A percentile compares a stretch with the other conserved stretches of the same genome.
Conservation (phyloP, 768 basidiomycete genomes). For the Tricholoma hemisulphureum region DNA sequence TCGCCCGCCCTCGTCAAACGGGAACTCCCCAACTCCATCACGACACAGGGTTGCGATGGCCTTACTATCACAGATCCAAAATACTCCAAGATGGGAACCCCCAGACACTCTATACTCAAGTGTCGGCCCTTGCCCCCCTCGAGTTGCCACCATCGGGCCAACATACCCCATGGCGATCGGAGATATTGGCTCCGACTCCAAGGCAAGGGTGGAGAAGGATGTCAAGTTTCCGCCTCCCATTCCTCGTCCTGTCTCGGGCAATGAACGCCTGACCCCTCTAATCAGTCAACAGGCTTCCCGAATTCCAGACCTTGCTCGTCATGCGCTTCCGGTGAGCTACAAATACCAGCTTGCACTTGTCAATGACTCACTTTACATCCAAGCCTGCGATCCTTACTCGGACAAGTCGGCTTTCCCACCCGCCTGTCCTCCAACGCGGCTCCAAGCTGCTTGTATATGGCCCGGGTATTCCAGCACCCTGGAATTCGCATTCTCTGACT, state of each 20-base stretch:
- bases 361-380: not conserved
- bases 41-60: constrained; percentile 78
- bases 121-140: constrained; percentile 58
- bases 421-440: constrained; percentile 59
- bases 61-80: constrained; percentile 57
- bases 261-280: constrained; percentile 58
- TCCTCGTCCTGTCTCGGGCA: constrained; percentile 42
- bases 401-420: constrained; percentile 63
- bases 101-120: constrained; percentile 64
- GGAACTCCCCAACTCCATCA: constrained; percentile 52
- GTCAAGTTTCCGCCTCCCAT: constrained; percentile 52
- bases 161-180: constrained; percentile 58
- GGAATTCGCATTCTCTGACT: constrained; percentile 45
- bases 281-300: constrained; percentile 63
- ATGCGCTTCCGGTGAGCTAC: constrained; percentile 63
- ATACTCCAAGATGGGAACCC: constrained; percentile 62
- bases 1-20: constrained; percentile 54
- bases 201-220: constrained; percentile 41
- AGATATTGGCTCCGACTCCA: constrained; percentile 21
- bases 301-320: constrained; percentile 64
- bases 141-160: constrained; percentile 61
- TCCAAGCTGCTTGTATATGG: constrained; percentile 48
- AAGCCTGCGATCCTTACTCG: constrained; percentile 58
- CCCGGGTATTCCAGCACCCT: constrained; percentile 47
- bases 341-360: not conserved